A percentile compares a stretch with the other conserved stretches of the same genome.
These are phyloP conservation scores for Linderina pennispora DNA, from an alignment of 192 early-diverging fungal genomes.

Conservation along the genomic window DNA sequence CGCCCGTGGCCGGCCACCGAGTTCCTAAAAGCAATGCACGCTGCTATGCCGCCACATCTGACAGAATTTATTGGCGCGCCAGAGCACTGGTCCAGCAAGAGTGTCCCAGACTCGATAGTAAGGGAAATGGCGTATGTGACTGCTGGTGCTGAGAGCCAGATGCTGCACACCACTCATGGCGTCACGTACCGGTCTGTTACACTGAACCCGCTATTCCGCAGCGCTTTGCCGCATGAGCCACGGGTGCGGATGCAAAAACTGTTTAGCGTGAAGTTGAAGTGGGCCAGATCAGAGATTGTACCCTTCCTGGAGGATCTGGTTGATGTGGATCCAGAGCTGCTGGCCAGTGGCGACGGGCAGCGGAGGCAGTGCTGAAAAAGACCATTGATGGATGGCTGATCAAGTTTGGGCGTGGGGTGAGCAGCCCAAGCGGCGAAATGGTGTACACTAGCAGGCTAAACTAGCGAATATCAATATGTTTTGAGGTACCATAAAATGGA, in stretches of 20 bases:
- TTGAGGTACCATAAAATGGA: too few species aligned
- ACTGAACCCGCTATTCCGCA: conserved; percentile 22
- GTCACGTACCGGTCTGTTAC: conserved; percentile 8
- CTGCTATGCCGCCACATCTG: conserved; percentile 42
- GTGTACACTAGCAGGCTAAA: conserved; percentile 33
- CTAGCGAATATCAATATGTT: too few species aligned
- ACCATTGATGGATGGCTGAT: conserved; percentile 34
- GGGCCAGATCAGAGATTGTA: conserved; percentile 20
- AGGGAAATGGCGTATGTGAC: conserved; percentile 36
- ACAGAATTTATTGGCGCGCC: background rate
- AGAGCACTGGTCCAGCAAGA: conserved; percentile 19
- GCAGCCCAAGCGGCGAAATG: conserved; percentile 16
- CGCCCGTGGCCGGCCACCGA: conserved; percentile 33
- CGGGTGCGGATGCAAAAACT: conserved; percentile 18
- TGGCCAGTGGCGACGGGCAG: conserved; percentile 7
- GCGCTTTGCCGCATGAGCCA: conserved; percentile 20
- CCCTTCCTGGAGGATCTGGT: conserved; percentile 45
- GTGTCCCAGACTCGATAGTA: conserved; percentile 23
- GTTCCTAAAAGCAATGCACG: conserved; percentile 23
- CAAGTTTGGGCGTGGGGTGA: conserved; percentile 30
- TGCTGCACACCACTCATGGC: conserved; percentile 9
- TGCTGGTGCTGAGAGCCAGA: conserved; percentile 12
- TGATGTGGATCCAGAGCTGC: conserved; percentile 17
- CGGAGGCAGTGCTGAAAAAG: conserved; percentile 9
- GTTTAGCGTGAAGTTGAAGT: conserved; percentile 31